Conservation (phyloP, 345 rosid genomes). For the Sapria himalayana region DNA sequence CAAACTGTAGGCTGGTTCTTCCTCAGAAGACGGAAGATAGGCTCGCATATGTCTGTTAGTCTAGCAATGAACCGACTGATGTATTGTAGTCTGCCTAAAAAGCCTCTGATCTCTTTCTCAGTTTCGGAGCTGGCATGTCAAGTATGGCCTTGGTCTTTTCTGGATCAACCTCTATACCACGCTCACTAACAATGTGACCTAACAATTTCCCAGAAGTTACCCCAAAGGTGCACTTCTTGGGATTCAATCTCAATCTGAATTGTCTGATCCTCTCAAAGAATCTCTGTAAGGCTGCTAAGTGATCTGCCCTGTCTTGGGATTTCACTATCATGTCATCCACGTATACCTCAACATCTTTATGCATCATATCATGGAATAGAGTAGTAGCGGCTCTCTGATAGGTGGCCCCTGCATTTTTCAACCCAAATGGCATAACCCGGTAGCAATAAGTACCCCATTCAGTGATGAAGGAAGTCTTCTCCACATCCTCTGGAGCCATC, state of each 20-base stretch:
- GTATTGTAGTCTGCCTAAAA: neutral
- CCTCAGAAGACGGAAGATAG: neutral
- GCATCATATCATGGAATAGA: neutral
- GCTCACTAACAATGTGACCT: neutral
- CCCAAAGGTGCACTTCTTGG: neutral
- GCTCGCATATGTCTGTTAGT: neutral
- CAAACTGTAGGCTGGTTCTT: too few relatives aligned
- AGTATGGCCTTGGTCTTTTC: neutral
- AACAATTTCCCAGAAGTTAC: neutral
- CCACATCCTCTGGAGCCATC: neutral
- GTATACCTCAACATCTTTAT: neutral
- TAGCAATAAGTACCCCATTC: neutral
- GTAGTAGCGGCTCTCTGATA: neutral
- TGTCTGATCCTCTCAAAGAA: too few relatives aligned
- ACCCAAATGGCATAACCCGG: neutral
- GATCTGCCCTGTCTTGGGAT: neutral
- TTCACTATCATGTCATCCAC: neutral
- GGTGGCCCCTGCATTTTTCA: neutral
- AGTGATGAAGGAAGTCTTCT: neutral
- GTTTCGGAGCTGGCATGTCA: neutral
- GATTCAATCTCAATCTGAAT: too few relatives aligned
- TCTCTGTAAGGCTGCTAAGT: neutral
- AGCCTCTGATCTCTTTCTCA: neutral
- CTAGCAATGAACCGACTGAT: neutral
- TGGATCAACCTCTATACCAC: neutral